Evolutionary conservation across 495 filamentous ascomycete genomes (phyloP).

Genomic region (Xylaria castorea): DNA sequence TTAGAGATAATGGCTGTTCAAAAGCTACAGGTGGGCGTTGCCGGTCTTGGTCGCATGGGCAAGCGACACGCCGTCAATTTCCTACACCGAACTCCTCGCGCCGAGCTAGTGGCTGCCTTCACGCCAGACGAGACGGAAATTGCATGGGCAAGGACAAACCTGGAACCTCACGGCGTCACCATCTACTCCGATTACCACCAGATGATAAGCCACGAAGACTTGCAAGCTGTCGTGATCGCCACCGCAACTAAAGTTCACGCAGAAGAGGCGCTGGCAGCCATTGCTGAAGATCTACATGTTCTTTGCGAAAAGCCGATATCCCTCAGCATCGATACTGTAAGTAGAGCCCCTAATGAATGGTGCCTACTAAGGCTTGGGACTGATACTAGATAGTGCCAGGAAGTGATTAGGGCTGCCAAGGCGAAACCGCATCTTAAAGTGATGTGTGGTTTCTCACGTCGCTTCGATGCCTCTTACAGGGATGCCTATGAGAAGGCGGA

Average conservation of each 20-base stretch:
- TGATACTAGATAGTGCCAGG: conserved; percentile 50
- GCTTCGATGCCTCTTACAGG: conserved; percentile 64
- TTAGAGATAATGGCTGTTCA: conserved; percentile 48
- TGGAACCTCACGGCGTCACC: conserved; percentile 55
- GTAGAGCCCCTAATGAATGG: conserved; percentile 25
- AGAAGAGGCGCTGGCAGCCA: conserved; percentile 62
- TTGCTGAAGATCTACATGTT: conserved; percentile 59
- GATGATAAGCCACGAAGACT: conserved; percentile 59
- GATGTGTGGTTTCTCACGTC: conserved; percentile 66
- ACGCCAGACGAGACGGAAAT: conserved; percentile 57
- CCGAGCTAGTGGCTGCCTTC: conserved; percentile 60
- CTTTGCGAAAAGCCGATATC: conserved; percentile 64
- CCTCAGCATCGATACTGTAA: conserved; percentile 59
- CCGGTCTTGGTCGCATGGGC: conserved; percentile 65
- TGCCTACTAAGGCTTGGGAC: neutral
- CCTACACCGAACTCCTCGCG: conserved; percentile 57
- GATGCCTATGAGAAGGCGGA: conserved; percentile 56
- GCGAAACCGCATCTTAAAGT: conserved; percentile 61
- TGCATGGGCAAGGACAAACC: conserved; percentile 57
- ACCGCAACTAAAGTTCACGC: conserved; percentile 63
- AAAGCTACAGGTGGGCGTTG: conserved; percentile 57
- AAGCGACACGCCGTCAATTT: conserved; percentile 64
- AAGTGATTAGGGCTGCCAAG: conserved; percentile 57
- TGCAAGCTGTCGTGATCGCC: conserved; percentile 61
- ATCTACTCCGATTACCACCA: conserved; percentile 61